Base-by-base conservation (phyloP, 495 filamentous ascomycete genomes). In the Poronia punctata region DNA sequence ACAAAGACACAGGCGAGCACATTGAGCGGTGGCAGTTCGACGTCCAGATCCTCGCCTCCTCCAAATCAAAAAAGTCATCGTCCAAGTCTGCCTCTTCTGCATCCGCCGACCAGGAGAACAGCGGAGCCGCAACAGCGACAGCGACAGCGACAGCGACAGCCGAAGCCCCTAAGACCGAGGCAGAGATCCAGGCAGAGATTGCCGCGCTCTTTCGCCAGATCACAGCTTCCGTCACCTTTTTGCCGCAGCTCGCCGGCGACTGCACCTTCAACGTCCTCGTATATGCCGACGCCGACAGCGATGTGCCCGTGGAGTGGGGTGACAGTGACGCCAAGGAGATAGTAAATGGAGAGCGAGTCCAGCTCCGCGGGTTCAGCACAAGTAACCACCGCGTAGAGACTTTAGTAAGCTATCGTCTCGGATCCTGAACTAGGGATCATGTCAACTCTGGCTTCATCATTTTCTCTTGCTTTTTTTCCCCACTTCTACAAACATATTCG, bases 231-330 rank as follows among this genome's bases (percentile, higher is more conserved):
- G 92, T 98, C 12, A 96, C 92, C 3, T 97, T 98, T 60, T 74
- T 98, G 4, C 92, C 92, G 1, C 87, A 95, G 64, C 76, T 98
- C 3, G 81, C 84, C 30, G 87, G 88, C 20, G 80, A 90, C 52
- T 98, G 90, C 74, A 96, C 93, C 9, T 98, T 98, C 73, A 98
- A 98, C 59, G 90, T 98, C 15, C 73, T 98, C 17, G 92, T 98
- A 3, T 98, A 98, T 57, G 93, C 92, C 25, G 92, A 97, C 56
- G 92, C 88, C 6, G 88, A 95, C 61, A 90, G 84, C 16, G 92
- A 98, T 17, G 92, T 98, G 11, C 92, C 92, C 5, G 83, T 98
- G 43, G 93, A 98, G 63, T 98, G 92, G 92, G 92, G 92, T 23
- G 92, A 98, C 66, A 93, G 86, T 53, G 92, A 98, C 58, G 89